phyloP scores from a whole-genome alignment of 1,139 yeast species.

The Neolecta irregularis region DNA sequence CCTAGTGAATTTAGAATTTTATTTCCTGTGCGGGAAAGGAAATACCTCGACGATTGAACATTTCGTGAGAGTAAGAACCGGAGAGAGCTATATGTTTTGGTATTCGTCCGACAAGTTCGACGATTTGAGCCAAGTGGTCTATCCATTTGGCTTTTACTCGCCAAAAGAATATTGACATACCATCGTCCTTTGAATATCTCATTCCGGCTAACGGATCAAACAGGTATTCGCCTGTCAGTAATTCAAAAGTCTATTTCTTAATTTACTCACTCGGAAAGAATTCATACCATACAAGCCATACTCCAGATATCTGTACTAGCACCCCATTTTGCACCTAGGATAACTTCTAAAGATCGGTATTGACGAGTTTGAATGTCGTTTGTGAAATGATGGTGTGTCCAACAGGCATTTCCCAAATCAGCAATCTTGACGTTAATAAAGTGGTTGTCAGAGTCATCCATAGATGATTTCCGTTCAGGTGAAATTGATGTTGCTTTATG shows the following conservation, averaged over 20 bases:
- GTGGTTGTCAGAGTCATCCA: conserved; percentile 4
- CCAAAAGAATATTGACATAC: background rate
- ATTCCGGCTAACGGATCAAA: conserved; percentile 63
- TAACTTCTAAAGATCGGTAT: conserved; percentile 68
- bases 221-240: conserved; percentile 68
- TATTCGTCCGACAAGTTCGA: conserved; percentile 51
- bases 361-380: conserved; percentile 79
- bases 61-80: conserved; percentile 39
- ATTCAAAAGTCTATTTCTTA: conserved; percentile 34
- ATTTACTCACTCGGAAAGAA: background rate
- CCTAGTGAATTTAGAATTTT: conserved; percentile 17
- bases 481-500: background rate
- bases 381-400: conserved; percentile 56
- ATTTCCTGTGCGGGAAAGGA: no score
- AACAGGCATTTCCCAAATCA: conserved; percentile 78
- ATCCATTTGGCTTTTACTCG: background rate
- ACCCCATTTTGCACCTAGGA: conserved; percentile 62
- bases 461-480: background rate
- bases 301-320: conserved; percentile 77
- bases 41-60: conserved; percentile 37
- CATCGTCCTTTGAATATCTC: conserved; percentile 51
- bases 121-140: conserved; percentile 73
- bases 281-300: conserved; percentile 50
- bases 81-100: conserved; percentile 38
- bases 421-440: conserved; percentile 55